Evolutionary conservation across 2,329 filamentous ascomycete genomes (phyloP).

Genomic region (Aspergillus transmontanensis): DNA sequence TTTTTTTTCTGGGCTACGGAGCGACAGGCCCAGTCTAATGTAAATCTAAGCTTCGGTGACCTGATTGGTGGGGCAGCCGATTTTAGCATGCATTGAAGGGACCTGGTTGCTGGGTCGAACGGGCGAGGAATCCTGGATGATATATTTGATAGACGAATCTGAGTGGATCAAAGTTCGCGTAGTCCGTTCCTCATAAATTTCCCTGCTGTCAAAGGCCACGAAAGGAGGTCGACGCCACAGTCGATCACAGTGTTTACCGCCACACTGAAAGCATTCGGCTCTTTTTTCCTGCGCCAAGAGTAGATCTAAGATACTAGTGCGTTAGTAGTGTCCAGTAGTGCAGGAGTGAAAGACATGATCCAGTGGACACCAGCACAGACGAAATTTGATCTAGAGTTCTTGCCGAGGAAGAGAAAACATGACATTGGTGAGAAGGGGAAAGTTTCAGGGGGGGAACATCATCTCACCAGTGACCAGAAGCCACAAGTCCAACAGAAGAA

Average conservation of each 20-base stretch:
- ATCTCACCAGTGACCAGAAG: too few species aligned
- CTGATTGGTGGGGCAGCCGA: conserved; percentile 11
- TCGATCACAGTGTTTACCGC: conserved; percentile 2
- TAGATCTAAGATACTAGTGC: conserved; percentile 4
- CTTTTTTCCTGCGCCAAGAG: not conserved
- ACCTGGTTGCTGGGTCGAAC: conserved; percentile 24
- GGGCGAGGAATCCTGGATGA: conserved; percentile 4
- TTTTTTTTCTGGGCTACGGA: conserved; percentile 1
- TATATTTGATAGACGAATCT: conserved; percentile 5
- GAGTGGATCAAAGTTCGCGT: not conserved
- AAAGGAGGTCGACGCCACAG: conserved; percentile 1
- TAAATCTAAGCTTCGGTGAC: conserved; percentile 3
- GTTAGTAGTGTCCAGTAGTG: not conserved
- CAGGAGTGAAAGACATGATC: not conserved
- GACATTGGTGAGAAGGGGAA: not conserved
- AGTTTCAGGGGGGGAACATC: not conserved
- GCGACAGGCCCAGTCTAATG: not conserved
- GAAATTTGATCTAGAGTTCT: not conserved
- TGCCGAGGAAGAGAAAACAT: not conserved
- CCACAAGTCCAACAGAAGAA: not conserved
- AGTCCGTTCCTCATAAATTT: not conserved
- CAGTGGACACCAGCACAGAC: not conserved
- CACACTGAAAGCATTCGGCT: not conserved
- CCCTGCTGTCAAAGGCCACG: not conserved
- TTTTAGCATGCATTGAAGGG: conserved; percentile 17